A percentile compares a stretch with the other conserved stretches of the same genome.
These are phyloP conservation scores for Pseudoturritis turrita DNA, from an alignment of 345 rosid genomes.

Conservation along the genomic window DNA sequence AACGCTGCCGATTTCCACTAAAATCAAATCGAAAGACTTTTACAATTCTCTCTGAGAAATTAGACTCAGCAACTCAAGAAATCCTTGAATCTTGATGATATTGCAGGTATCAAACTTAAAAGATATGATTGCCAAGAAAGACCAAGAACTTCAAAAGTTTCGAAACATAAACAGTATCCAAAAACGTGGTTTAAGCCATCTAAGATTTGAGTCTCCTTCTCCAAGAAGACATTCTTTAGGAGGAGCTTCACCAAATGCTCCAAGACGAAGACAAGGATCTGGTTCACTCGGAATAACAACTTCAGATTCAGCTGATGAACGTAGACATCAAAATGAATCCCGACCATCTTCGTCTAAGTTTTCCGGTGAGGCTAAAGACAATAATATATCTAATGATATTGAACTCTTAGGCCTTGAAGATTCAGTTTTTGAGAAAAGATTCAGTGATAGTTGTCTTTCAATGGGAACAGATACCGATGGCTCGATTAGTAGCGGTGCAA, in stretches of 20 bases:
- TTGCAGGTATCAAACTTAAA: conserved; percentile 63
- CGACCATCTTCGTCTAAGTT: conserved; percentile 33
- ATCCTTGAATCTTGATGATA: conserved; percentile 3
- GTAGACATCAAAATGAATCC: conserved; percentile 22
- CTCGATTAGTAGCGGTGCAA: conserved; percentile 40
- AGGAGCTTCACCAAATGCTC: conserved; percentile 31
- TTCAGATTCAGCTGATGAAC: conserved; percentile 56
- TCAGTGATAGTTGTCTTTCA: conserved; percentile 69
- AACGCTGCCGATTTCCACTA: no score
- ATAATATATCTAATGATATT: conserved; percentile 21
- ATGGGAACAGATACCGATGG: conserved; percentile 78
- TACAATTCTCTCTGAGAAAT: no score
- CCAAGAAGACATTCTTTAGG: conserved; percentile 52
- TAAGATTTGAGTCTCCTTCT: conserved; percentile 47
- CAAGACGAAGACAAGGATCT: conserved; percentile 33
- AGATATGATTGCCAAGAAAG: conserved; percentile 59
- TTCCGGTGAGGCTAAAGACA: conserved; percentile 22
- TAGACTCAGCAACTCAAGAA: no score
- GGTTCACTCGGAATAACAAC: conserved; percentile 36
- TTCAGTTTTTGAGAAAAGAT: conserved; percentile 54
- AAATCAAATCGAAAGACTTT: no score
- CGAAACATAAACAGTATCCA: conserved; percentile 37
- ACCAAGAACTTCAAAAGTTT: conserved; percentile 63
- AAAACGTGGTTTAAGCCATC: conserved; percentile 37
- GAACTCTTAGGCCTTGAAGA: conserved; percentile 56